Percentiles rank a stretch among this genome's conserved stretches.
Conservation (phyloP, 2,329 filamentous ascomycete species). For the Pseudogymnoascus sp. region DNA sequence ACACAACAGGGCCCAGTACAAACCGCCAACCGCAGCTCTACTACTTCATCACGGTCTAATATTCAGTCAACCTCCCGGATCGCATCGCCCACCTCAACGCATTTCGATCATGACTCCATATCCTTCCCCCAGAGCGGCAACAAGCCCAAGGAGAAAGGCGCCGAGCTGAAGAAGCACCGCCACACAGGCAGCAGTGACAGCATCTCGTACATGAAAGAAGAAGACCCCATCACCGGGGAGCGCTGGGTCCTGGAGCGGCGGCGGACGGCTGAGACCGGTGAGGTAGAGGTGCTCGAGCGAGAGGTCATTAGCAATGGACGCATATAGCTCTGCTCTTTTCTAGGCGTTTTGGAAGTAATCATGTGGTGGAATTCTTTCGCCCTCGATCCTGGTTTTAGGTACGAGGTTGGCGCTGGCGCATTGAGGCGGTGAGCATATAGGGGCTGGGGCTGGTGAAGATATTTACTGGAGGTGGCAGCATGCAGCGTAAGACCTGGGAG, state of each 20-base stretch:
- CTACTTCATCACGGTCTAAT: slow-evolving; percentile 1
- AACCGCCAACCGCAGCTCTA: background rate
- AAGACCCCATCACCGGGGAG: slow-evolving; percentile 50
- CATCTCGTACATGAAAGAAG: slow-evolving; percentile 57
- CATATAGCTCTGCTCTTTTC: slow-evolving; percentile 14
- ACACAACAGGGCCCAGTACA: background rate
- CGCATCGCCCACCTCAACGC: background rate
- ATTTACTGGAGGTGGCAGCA: background rate
- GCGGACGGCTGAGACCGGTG: slow-evolving; percentile 54
- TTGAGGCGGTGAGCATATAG: background rate
- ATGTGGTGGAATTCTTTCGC: background rate
- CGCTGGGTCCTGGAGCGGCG: slow-evolving; percentile 64
- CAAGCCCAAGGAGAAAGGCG: slow-evolving; percentile 18
- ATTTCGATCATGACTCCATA: background rate
- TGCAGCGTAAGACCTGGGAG: background rate
- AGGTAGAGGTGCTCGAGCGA: slow-evolving; percentile 55
- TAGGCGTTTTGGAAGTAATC: background rate
- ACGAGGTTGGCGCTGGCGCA: background rate
- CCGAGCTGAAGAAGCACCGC: slow-evolving; percentile 30
- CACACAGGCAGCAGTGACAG: slow-evolving; percentile 55
- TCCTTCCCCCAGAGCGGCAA: background rate
- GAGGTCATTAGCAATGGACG: slow-evolving; percentile 49
- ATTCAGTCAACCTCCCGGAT: background rate
- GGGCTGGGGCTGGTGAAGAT: background rate
- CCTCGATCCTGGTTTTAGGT: background rate